phyloP scores from a whole-genome alignment of 202 grass and related monocot genomes.

The Cymbopogon flexuosus region DNA sequence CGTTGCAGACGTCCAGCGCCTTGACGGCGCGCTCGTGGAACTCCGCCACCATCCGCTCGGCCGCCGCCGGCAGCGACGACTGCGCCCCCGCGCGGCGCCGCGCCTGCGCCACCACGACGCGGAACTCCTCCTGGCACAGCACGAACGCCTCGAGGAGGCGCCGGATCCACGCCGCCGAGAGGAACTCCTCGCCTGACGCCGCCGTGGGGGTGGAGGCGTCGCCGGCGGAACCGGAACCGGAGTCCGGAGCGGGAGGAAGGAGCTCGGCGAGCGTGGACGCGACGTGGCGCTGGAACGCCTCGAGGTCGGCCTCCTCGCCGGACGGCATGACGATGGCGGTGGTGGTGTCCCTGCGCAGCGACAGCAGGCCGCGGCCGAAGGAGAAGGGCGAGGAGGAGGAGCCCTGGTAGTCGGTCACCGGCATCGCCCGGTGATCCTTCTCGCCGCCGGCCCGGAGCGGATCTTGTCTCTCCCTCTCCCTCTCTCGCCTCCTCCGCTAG shows the following conservation, averaged over 20 bases:
- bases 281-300: constrained; percentile 83
- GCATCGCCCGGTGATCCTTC: constrained; percentile 57
- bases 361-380: constrained; percentile 76
- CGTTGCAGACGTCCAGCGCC: constrained; percentile 97
- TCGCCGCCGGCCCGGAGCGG: constrained; percentile 28
- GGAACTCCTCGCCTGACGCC: constrained; percentile 42
- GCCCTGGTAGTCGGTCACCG: constrained; percentile 71
- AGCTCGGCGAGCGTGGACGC: constrained; percentile 56
- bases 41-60: constrained; percentile 65
- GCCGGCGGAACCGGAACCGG: background rate
- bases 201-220: background rate
- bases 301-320: constrained; percentile 65
- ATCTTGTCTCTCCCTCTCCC: background rate
- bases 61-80: constrained; percentile 15
- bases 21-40: constrained; percentile 89
- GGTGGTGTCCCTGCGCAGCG: constrained; percentile 62
- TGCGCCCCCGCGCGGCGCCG: constrained; percentile 32
- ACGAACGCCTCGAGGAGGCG: constrained; percentile 81
- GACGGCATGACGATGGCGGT: constrained; percentile 32
- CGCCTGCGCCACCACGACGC: constrained; percentile 61
- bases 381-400: constrained; percentile 50
- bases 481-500: background rate
- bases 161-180: constrained; percentile 77
- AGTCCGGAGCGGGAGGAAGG: constrained; percentile 17
- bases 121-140: constrained; percentile 69